Base-by-base conservation (phyloP, 2,329 filamentous ascomycete species). In the Fusarium sarcochroum region DNA sequence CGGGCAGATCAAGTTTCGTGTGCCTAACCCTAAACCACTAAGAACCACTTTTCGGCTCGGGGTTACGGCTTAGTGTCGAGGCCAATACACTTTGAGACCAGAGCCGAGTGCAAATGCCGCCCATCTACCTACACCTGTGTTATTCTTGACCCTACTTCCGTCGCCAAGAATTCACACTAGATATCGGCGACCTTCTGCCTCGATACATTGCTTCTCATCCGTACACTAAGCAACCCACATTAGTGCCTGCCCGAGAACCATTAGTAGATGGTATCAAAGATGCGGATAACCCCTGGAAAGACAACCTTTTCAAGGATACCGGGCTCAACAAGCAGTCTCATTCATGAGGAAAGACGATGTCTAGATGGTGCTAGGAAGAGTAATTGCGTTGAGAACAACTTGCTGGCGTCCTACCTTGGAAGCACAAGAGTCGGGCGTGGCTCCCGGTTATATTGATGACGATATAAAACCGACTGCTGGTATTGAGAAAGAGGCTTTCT, bases 261-360 rank as follows among this genome's bases (percentile, higher is more conserved):
- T 72, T 90, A 8, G 78, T 90, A 6, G 90, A 90, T 74, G 90
- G 87, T 60, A 81, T 86, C 6, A 88, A 90, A 71, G 87, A 90
- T 57, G 70, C 45, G 4, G 66, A 69, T 5, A 69, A 69, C 9
- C 1, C 17, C 0, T 66, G 66, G 66, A 55, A 69, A 17, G 42
- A 15, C 0, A 66, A 69, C 9, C 61, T 69, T 45, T 69, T 69
- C 32, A 69, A 69, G 34, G 66, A 69, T 9, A 25, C 50, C 7
- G 48, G 54, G 1, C 34, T 70, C 1, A 56, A 41, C 42, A 1
- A 14, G 41, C 3, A 42, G n/a, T 11, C 18, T 20, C 4, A 18
- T 70, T 0, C 20, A 17, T 2, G 58, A 70, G 27, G 67, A 68
- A 20, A 57, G 21, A 18, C 6, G 27, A 3, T 37, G 18, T 1